Conservation (phyloP, 495 filamentous ascomycete species). For the Talaromyces stipitatus region DNA sequence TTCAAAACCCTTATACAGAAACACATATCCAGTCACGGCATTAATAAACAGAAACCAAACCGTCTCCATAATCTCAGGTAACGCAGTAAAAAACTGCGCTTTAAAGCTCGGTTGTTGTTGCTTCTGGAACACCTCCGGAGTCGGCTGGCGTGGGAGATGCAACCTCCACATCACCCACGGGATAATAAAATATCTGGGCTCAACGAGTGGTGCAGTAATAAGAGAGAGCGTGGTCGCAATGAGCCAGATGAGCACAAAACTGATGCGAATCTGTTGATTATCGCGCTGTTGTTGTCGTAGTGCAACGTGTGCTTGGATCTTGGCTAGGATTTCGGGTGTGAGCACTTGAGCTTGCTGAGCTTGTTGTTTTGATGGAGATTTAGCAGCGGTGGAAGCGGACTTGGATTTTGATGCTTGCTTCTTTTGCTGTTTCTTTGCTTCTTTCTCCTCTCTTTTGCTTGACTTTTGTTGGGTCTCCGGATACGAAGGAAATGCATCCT, state of each 20-base stretch:
- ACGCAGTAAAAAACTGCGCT: slow-evolving; percentile 23
- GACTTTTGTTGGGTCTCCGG: slow-evolving; percentile 2
- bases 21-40: slow-evolving; percentile 67
- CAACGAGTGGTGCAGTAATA: slow-evolving; percentile 82
- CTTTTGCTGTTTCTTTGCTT: slow-evolving; percentile 18
- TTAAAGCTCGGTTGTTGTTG: slow-evolving; percentile 12
- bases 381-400: slow-evolving; percentile 6
- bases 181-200: slow-evolving; percentile 89
- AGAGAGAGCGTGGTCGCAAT: slow-evolving; percentile 66
- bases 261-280: slow-evolving; percentile 29
- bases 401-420: slow-evolving; percentile 16
- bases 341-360: slow-evolving; percentile 9
- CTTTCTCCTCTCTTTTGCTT: slow-evolving; percentile 14
- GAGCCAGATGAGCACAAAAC: slow-evolving; percentile 63
- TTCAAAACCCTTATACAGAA: slow-evolving; percentile 69
- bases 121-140: slow-evolving; percentile 18
- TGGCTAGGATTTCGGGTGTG: slow-evolving; percentile 23
- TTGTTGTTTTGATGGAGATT: background rate
- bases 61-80: slow-evolving; percentile 61
- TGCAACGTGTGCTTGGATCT: slow-evolving; percentile 24
- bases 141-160: slow-evolving; percentile 52
- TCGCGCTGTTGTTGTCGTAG: slow-evolving; percentile 26
- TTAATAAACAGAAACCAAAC: slow-evolving; percentile 72
- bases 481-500: background rate
- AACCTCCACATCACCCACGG: slow-evolving; percentile 93